Evolutionary conservation across 2,329 filamentous ascomycete genomes (phyloP), one percentile per base, ranked within the genome.

Genomic region (Calonectria montana): DNA sequence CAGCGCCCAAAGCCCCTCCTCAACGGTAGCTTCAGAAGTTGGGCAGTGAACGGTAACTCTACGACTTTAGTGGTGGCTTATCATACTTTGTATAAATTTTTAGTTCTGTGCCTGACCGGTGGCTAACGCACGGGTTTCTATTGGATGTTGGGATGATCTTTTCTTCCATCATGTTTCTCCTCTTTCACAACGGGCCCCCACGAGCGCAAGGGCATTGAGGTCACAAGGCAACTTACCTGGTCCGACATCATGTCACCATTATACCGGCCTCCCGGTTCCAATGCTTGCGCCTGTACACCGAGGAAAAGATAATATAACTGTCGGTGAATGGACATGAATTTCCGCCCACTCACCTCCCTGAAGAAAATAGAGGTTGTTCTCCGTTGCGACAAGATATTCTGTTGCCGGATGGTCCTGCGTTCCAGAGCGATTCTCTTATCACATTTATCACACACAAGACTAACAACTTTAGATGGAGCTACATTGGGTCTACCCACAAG

Each of bases 211-310:
- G 70, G 72, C 61, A 59, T 64, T 47, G 68, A 68, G 74, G 75
- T 73, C 77, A 79, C 72, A 73, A 71, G 64, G 72, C 70, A 72
- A 74, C 73, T 76, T 70, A 70, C 69, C 69, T 66, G 74, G 72
- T 74, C 76, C 78, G 76, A 79, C 73, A 79, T 79, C 77, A 79
- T 79, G 77, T 78, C 75, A 79, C 74, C 74, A 76, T 72, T 69
- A 72, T 74, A 63, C 63, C 76, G 69, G 66, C 70, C 70, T 67
- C 68, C 63, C 68, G 66, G 73, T 59, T 65, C 74, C 57, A 63
- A 75, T 65, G 65, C 37, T 50, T 41, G 62, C 43, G 70, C 47
- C 66, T 65, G 55, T 45, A 69, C 67, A 70, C 64, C 57, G 65
- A 71, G 70, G 50, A 47, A 50, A 10, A 57, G 59, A 47, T 8